Evolutionary conservation across 2,329 filamentous ascomycete genomes (phyloP).

Genomic region (Verticillium alfalfae): DNA sequence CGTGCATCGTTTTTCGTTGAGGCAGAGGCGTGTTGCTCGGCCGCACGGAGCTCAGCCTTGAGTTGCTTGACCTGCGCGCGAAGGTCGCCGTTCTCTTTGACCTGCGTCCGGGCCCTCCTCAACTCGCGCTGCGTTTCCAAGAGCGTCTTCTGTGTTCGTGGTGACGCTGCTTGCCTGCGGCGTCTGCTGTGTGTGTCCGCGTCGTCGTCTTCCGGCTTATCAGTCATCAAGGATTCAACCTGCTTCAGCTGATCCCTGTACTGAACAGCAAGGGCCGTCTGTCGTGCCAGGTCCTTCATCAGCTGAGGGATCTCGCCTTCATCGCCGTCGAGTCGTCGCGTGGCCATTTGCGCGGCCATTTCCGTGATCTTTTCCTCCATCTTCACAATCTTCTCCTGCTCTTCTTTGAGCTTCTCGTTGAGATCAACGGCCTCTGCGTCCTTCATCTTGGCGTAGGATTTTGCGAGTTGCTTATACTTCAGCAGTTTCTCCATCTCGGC

Average conservation of each 20-base stretch:
- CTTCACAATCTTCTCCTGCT: constrained; percentile 57
- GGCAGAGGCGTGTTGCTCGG: constrained; percentile 34
- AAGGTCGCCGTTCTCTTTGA: constrained; percentile 44
- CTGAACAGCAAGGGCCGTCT: constrained; percentile 51
- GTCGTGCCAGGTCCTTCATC: constrained; percentile 48
- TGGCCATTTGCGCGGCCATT: constrained; percentile 51
- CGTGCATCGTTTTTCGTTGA: background rate
- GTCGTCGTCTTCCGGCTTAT: constrained; percentile 26
- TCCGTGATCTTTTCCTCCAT: constrained; percentile 61
- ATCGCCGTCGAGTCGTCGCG: constrained; percentile 26
- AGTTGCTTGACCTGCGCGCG: constrained; percentile 48
- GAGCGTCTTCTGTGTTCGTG: constrained; percentile 44
- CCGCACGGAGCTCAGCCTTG: constrained; percentile 41
- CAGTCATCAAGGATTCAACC: constrained; percentile 45
- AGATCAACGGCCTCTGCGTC: constrained; percentile 66
- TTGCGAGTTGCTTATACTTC: constrained; percentile 74
- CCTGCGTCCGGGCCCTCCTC: constrained; percentile 46
- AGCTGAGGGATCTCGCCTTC: constrained; percentile 41
- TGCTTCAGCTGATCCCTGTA: constrained; percentile 57
- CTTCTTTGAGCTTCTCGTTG: constrained; percentile 59
- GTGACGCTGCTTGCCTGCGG: constrained; percentile 35
- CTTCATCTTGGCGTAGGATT: constrained; percentile 73
- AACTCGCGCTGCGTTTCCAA: constrained; percentile 50
- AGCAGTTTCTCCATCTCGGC: constrained; percentile 72
- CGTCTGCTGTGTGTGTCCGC: constrained; percentile 22